Percentiles rank a stretch among this genome's conserved stretches.
These are phyloP conservation scores for Begonia loranthoides DNA, from an alignment of 306 rosid genomes.

Conservation along the genomic window DNA sequence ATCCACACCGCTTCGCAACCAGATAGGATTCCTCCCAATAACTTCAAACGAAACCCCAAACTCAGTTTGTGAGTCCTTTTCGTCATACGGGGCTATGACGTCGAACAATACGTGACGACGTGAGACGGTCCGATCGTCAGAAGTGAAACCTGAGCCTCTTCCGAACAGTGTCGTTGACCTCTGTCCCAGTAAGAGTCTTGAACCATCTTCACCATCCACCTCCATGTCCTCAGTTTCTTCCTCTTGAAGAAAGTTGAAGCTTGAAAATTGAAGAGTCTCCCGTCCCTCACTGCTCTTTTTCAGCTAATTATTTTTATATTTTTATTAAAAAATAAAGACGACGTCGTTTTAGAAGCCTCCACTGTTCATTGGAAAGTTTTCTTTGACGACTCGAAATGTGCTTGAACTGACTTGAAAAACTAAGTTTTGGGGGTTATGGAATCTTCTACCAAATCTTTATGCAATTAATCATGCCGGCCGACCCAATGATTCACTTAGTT, in stretches of 20 bases:
- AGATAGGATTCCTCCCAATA: constrained; percentile 64
- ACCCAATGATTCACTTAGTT: no score
- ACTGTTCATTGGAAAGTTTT: neutral
- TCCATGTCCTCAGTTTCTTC: neutral
- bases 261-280: neutral
- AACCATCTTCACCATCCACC: neutral
- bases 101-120: neutral
- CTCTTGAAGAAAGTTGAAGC: neutral
- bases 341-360: neutral
- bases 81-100: neutral
- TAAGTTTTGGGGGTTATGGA: no score
- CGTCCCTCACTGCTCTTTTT: neutral
- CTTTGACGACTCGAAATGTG: no score
- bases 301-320: neutral
- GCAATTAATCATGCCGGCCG: no score
- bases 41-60: constrained; percentile 54
- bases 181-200: neutral
- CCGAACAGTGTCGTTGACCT: neutral
- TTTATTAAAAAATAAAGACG: neutral
- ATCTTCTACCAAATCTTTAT: no score
- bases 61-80: constrained; percentile 8
- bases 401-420: no score
- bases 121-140: neutral
- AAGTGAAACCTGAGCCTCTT: neutral
- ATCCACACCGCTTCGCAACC: constrained; percentile 30